A percentile compares a stretch with the other conserved stretches of the same genome.
Conservation (phyloP, 352 stramenopile species). For the Albugo candida region DNA sequence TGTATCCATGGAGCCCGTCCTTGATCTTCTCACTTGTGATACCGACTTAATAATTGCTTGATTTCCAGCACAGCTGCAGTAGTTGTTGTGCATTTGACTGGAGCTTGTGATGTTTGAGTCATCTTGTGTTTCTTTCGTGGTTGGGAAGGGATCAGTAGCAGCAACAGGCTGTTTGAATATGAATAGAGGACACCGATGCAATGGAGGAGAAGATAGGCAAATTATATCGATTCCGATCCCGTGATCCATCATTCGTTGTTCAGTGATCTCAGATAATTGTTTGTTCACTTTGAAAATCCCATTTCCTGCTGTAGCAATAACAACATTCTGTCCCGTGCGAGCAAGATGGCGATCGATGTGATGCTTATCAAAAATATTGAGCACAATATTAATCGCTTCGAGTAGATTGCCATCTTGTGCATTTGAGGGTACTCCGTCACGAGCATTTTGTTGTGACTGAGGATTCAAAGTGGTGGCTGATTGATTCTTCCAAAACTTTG, state of each 20-base stretch:
- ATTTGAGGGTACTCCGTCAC: slow-evolving; percentile 64
- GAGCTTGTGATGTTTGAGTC: no score
- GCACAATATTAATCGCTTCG: slow-evolving; percentile 95
- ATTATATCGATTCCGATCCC: slow-evolving; percentile 98
- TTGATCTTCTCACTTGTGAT: no score
- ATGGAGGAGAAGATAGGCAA: slow-evolving; percentile 81
- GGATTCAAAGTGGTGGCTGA: neutral
- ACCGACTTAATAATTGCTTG: no score
- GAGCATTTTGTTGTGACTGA: slow-evolving; percentile 29
- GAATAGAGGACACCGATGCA: slow-evolving; percentile 97
- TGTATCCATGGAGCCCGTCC: no score
- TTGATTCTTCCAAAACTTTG: neutral
- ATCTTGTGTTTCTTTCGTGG: no score
- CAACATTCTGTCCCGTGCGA: slow-evolving; percentile 89
- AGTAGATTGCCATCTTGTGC: slow-evolving; percentile 93
- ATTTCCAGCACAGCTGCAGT: no score
- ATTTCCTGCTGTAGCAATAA: slow-evolving; percentile 89
- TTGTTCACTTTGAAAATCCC: slow-evolving; percentile 93
- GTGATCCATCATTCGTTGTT: slow-evolving; percentile 99
- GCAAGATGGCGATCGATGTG: slow-evolving; percentile 95
- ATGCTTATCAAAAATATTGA: slow-evolving; percentile 97
- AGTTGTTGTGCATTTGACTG: no score
- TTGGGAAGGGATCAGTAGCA: no score
- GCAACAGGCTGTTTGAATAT: slow-evolving; percentile 32
- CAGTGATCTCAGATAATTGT: slow-evolving; percentile 87